Evolutionary conservation across 805 yeast species (phyloP).

Genomic region (Metschnikowia santaceciliae): DNA sequence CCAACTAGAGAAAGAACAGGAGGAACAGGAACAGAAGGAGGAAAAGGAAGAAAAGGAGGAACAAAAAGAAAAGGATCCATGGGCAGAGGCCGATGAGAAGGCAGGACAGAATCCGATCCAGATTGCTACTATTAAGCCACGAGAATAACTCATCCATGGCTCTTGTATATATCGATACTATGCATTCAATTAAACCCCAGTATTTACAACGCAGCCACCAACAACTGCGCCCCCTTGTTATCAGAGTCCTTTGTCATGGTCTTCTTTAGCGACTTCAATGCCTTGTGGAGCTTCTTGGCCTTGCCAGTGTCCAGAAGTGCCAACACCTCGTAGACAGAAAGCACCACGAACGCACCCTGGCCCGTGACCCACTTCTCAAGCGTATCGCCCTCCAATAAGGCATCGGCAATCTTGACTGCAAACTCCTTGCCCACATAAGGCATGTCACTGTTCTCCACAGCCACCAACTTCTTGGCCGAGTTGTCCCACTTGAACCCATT

Average conservation of each 20-base stretch:
- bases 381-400: constrained; percentile 45
- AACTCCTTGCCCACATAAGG: constrained; percentile 55
- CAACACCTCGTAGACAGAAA: constrained; percentile 70
- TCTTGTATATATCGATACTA: not conserved
- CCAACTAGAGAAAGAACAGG: too few species aligned
- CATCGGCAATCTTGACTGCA: constrained; percentile 51
- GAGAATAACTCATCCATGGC: constrained; percentile 15
- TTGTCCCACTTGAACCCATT: constrained; percentile 72
- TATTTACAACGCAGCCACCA: constrained; percentile 22
- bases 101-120: constrained; percentile 31
- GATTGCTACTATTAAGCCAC: constrained; percentile 37
- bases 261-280: constrained; percentile 49
- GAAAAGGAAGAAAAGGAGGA: not conserved
- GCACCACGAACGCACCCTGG: constrained; percentile 76
- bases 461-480: constrained; percentile 43
- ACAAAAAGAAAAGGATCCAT: constrained; percentile 22
- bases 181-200: constrained; percentile 2
- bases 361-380: constrained; percentile 59
- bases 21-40: not conserved
- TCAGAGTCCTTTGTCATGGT: constrained; percentile 40
- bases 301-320: constrained; percentile 34
- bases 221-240: constrained; percentile 59
- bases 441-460: constrained; percentile 30
- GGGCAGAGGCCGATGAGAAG: constrained; percentile 33
- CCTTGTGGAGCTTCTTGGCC: constrained; percentile 48